Evolutionary conservation across 352 stramenopile species (phyloP).

Genomic region (Pythium myriotylum): DNA sequence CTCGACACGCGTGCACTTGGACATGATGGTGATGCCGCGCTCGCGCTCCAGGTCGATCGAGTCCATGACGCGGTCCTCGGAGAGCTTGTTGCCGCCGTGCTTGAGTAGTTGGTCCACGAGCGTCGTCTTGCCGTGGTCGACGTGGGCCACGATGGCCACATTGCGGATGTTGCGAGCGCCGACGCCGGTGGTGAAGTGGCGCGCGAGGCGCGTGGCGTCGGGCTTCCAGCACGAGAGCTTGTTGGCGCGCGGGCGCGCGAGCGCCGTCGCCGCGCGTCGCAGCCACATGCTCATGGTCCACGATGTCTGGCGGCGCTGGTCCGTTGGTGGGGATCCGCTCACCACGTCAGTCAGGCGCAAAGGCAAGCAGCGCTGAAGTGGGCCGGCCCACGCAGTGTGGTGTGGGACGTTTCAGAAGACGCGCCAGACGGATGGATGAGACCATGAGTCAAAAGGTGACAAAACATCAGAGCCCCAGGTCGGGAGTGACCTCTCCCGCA

Average conservation of each 20-base stretch:
- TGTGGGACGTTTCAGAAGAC: slow-evolving; percentile 7
- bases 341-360: slow-evolving; percentile 14
- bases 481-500: no score
- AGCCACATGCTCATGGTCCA: slow-evolving; percentile 59
- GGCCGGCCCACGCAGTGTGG: background rate
- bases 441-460: background rate
- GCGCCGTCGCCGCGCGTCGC: slow-evolving; percentile 47
- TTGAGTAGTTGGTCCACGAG: slow-evolving; percentile 97
- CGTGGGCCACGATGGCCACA: slow-evolving; percentile 93
- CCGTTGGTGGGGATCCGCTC: slow-evolving; percentile 18
- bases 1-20: slow-evolving; percentile 96
- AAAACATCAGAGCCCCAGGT: no score
- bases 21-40: slow-evolving; percentile 99
- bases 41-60: slow-evolving; percentile 98
- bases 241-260: slow-evolving; percentile 38
- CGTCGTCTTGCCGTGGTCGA: slow-evolving; percentile 99
- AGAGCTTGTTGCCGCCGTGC: slow-evolving; percentile 91
- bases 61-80: slow-evolving; percentile 96
- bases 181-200: slow-evolving; percentile 45
- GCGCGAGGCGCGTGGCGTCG: slow-evolving; percentile 19
- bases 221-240: slow-evolving; percentile 34
- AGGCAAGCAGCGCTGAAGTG: slow-evolving; percentile 2
- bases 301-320: slow-evolving; percentile 6
- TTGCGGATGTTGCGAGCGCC: slow-evolving; percentile 77
- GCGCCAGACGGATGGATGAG: slow-evolving; percentile 4